A percentile compares a stretch with the other conserved stretches of the same genome.
phyloP scores from a whole-genome alignment of 108 stramenopile genomes.

The Epipyxis sp. region DNA sequence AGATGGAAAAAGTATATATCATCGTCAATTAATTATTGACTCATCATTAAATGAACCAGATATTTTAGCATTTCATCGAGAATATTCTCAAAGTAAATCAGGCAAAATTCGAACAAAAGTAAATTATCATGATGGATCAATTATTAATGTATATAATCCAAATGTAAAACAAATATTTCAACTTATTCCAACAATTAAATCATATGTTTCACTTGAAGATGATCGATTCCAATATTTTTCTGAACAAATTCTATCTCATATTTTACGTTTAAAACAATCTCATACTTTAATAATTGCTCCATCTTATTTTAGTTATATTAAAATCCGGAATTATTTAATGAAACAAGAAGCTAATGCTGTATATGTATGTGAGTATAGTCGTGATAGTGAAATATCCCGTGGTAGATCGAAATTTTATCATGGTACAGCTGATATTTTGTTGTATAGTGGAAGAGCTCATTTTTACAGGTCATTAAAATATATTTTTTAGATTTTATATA shows the following conservation, averaged over 20 bases:
- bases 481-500: no score
- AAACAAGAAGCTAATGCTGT: constrained; percentile 67
- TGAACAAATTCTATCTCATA: constrained; percentile 68
- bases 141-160: constrained; percentile 65
- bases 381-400: constrained; percentile 72
- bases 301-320: constrained; percentile 85
- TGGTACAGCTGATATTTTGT: constrained; percentile 77
- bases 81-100: constrained; percentile 55
- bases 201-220: constrained; percentile 57
- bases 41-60: background rate
- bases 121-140: constrained; percentile 54
- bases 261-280: constrained; percentile 67
- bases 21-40: constrained; percentile 75
- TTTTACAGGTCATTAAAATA: constrained; percentile 63
- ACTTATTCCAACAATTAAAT: background rate
- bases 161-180: constrained; percentile 85
- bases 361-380: constrained; percentile 79
- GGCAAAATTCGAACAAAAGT: constrained; percentile 66
- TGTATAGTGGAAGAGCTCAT: constrained; percentile 89
- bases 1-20: constrained; percentile 68
- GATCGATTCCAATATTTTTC: constrained; percentile 74
- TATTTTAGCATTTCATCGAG: background rate
- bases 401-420: constrained; percentile 81
- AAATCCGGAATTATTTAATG: constrained; percentile 75
- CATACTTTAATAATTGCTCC: constrained; percentile 85